Evolutionary conservation across 495 filamentous ascomycete genomes (phyloP), one percentile per base, ranked within the genome.

Genomic region (Echria macrotheca): DNA sequence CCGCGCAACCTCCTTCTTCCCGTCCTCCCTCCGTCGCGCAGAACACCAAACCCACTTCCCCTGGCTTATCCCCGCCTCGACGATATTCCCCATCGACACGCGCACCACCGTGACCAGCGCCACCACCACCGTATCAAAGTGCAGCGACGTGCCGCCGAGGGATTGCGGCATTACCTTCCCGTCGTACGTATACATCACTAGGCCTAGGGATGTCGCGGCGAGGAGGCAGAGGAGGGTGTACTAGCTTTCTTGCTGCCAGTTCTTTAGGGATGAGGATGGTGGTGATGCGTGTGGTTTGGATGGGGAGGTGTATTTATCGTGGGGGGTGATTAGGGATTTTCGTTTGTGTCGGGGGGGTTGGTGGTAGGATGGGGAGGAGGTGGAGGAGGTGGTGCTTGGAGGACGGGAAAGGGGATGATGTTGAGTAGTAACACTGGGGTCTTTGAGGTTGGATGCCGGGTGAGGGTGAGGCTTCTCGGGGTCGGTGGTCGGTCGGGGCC

Each of bases 31-130:
- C 11, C 56, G 55, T 22, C 53, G 57, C 28, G 59, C 54, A 6
- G 58, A 61, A 0, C 67, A 60, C 66, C 62, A 70, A 6, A 69
- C 56, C 67, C 66, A 70, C 5, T 64, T 64, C 12, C 58, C 64
- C 50, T 70, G 67, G 44, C 64, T 60, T 36, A 70, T 22, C 10
- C 60, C 58, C 1, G 57, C 49, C 44, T 66, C 64, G 17, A 70
- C 52, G 26, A 69, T 57, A 2, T 40, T 59, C 35, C 58, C 66
- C 24, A 70, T 57, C 11, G 60, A 63, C 3, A 66, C 48, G 1
- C 66, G 55, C 11, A 66, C 60, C 19, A 61, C 39, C 11, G 61
- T 64, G 52, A 69, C 64, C 26, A 70, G 40, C 11, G 63, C 62
- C 10, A 70, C 58, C 6, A 67, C 50, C 40, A 50, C 51, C 4